Conservation (phyloP, 108 stramenopile genomes). For the Skeletonema tropicum region DNA sequence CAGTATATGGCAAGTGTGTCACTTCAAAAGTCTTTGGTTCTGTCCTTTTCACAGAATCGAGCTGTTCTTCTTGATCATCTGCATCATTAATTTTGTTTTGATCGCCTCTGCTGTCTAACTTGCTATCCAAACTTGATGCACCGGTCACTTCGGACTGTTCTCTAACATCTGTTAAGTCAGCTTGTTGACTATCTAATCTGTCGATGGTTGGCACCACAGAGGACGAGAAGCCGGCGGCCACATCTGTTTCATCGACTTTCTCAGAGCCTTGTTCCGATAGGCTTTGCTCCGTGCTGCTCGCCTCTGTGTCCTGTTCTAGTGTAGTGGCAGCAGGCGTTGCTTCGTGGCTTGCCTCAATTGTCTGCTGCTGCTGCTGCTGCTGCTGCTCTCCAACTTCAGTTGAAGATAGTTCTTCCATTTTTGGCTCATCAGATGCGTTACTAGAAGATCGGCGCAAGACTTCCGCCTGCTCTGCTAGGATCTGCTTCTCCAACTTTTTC, state of each 20-base stretch:
- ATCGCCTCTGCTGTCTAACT: neutral
- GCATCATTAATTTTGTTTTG: neutral
- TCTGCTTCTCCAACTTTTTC: neutral
- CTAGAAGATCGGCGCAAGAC: neutral
- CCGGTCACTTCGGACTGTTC: neutral
- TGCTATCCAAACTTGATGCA: neutral
- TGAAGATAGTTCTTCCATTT: neutral
- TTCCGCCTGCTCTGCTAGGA: neutral
- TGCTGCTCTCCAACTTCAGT: neutral
- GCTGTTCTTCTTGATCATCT: neutral
- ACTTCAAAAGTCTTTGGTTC: constrained; percentile 37
- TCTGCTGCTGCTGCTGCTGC: neutral
- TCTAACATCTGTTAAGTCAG: neutral
- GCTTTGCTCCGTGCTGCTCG: neutral
- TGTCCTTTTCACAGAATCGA: neutral
- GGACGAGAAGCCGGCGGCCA: neutral
- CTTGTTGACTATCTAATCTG: neutral
- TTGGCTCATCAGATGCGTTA: neutral
- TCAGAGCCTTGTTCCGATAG: neutral
- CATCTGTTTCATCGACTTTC: neutral
- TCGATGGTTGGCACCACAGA: neutral
- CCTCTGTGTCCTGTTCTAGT: neutral
- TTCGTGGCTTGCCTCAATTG: neutral
- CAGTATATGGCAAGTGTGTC: constrained; percentile 40
- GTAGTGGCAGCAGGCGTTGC: neutral